Base-by-base conservation (phyloP, 345 rosid genomes). In the Heritiera fomes region DNA sequence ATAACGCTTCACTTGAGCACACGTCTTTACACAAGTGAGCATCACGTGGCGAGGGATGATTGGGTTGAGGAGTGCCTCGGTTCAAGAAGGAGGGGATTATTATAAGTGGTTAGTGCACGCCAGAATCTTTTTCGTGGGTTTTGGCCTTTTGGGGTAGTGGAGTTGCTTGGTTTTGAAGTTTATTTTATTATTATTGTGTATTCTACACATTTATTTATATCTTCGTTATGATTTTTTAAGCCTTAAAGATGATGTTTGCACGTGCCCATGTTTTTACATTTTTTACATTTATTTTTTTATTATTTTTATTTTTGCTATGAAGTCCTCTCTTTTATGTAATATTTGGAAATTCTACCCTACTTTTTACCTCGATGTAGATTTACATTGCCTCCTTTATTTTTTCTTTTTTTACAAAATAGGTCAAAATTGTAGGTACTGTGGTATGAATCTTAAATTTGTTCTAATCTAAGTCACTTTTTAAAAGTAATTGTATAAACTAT, bases 61-160 rank as follows among this genome's bases (percentile, higher is more conserved):
- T 84, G 89, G 90, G 34, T 20, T 5, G 17, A 50, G 13, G n/a
- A 70, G 47, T 56, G 85, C 78, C 80, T 83, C 87, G 87, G 60
- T 81, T 41, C 11, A 30, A 58, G 84, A 59, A 65, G 34, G 11
- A 2, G 11, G 12, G 28, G 79, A 81, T 79, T 84, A 86, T 85
- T 81, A 70, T 79, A 76, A 82, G 75, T 75, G 73, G 76, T 83
- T 77, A 81, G 88, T 85, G 91, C 91, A 88, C 89, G 89, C 91
- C 86, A 74, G 88, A 85, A 86, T 86, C 83, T 85, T 82, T 66
- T 75, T 23, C 3, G 58, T 75, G 76, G 75, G 75, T 34, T 76
- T 71, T 23, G 28, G 28, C 28, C 28, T 23, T 23, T 23, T n/a
- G 28, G 77, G 60, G 45, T 40, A 62, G 82, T 75, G 86, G 83